phyloP scores from a whole-genome alignment of 352 stramenopile genomes.

The Phytophthora lateralis region DNA sequence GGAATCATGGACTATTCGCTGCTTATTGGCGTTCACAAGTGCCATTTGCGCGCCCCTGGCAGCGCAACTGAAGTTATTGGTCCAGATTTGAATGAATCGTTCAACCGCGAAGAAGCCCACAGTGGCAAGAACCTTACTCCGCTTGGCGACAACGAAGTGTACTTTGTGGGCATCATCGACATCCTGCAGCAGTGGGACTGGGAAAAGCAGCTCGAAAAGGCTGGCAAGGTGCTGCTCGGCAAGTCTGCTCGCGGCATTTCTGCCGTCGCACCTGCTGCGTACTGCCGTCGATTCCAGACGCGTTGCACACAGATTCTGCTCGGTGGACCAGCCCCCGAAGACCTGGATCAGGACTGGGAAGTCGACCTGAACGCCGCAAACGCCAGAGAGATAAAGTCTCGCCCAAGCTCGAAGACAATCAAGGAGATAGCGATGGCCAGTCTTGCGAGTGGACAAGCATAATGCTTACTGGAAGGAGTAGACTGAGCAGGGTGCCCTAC shows the following conservation, averaged over 20 bases:
- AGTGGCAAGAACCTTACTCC: constrained; percentile 36
- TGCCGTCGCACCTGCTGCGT: constrained; percentile 60
- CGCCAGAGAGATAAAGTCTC: constrained; percentile 22
- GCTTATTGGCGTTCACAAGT: constrained; percentile 74
- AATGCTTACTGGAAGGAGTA: constrained; percentile 22
- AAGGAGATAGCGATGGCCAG: constrained; percentile 27
- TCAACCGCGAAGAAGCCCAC: constrained; percentile 17
- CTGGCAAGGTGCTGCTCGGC: constrained; percentile 72
- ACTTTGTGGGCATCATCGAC: constrained; percentile 87
- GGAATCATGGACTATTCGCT: constrained; percentile 87
- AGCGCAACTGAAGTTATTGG: constrained; percentile 5
- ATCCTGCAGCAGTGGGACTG: constrained; percentile 86
- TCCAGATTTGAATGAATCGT: constrained; percentile 26
- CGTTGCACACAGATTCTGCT: constrained; percentile 60
- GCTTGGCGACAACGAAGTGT: constrained; percentile 54
- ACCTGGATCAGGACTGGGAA: constrained; percentile 37
- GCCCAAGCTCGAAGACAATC: constrained; percentile 31
- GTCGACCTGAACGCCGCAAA: constrained; percentile 13
- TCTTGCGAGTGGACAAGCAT: constrained; percentile 28
- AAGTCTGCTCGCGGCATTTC: constrained; percentile 75
- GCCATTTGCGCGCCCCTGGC: constrained; percentile 36
- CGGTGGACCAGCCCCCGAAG: constrained; percentile 30
- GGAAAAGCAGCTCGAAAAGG: constrained; percentile 79
- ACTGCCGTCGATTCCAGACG: constrained; percentile 71
- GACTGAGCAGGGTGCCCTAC: constrained; percentile 1